Conservation (phyloP, 2,329 filamentous ascomycete species). For the Hypoxylon sp. region DNA sequence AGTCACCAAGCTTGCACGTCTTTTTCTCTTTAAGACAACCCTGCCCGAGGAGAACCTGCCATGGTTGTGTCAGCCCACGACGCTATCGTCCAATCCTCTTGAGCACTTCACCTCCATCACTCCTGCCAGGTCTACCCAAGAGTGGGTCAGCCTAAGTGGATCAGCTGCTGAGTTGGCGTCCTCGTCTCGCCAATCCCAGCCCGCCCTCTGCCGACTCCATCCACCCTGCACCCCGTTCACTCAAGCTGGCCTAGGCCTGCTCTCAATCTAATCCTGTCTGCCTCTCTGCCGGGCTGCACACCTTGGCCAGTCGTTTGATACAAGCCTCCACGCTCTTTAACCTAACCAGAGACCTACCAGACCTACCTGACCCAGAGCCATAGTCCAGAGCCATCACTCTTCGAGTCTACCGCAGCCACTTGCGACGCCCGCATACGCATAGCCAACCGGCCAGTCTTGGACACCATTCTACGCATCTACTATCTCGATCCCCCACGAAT, state of each 20-base stretch:
- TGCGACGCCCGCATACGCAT: constrained; percentile 24
- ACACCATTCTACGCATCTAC: constrained; percentile 19
- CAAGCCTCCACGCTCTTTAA: constrained; percentile 4
- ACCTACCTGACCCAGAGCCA: constrained; percentile 10
- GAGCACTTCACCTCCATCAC: constrained; percentile 21
- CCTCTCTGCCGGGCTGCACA: constrained; percentile 26
- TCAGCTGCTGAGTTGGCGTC: constrained; percentile 45
- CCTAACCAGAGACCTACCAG: not conserved
- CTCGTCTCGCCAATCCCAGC: constrained; percentile 32
- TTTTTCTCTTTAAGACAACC: constrained; percentile 18
- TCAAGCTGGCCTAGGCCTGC: constrained; percentile 24
- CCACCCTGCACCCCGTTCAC: constrained; percentile 36
- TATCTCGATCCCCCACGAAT: constrained; percentile 38
- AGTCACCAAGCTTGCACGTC: too few species aligned
- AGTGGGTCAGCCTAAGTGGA: constrained; percentile 37
- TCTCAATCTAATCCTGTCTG: constrained; percentile 25
- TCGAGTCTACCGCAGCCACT: constrained; percentile 16
- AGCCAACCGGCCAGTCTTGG: constrained; percentile 21
- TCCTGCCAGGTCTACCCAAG: constrained; percentile 28
- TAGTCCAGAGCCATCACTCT: too few species aligned
- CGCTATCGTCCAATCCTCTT: constrained; percentile 43
- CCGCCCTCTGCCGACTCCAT: constrained; percentile 6
- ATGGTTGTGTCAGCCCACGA: constrained; percentile 45
- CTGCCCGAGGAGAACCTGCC: constrained; percentile 22
- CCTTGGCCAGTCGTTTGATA: constrained; percentile 12